These are phyloP conservation scores for Cyclotella sp. DNA, from an alignment of 108 stramenopile species.

Conservation along the genomic window DNA sequence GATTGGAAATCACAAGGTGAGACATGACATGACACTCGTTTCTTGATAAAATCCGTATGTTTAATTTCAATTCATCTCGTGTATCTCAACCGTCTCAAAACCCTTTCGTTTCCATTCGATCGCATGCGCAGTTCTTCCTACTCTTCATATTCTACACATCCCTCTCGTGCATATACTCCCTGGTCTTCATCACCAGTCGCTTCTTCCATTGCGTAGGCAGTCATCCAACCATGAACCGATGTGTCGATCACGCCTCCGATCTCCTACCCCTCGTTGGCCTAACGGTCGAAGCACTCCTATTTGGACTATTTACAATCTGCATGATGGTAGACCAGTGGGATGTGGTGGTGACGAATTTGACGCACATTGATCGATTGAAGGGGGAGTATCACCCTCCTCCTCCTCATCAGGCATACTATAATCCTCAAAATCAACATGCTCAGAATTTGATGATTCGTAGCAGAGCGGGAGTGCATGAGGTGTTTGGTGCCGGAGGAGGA, in stretches of 20 bases:
- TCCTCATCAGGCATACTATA: slow-evolving; percentile 26
- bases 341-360: slow-evolving; percentile 89
- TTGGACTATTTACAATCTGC: slow-evolving; percentile 98
- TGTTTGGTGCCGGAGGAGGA: slow-evolving; percentile 63
- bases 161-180: slow-evolving; percentile 84
- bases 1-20: slow-evolving; percentile 96
- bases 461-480: slow-evolving; percentile 57
- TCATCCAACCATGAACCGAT: slow-evolving; percentile 40
- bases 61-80: too few relatives aligned
- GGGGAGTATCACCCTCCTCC: slow-evolving; percentile 53
- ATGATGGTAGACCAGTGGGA: slow-evolving; percentile 98
- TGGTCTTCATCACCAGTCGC: slow-evolving; percentile 71
- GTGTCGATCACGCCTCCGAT: slow-evolving; percentile 80
- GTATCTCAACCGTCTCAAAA: neutral
- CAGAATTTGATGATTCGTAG: slow-evolving; percentile 23
- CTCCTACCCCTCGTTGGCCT: slow-evolving; percentile 71
- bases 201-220: slow-evolving; percentile 72
- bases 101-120: neutral
- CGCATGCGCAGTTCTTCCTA: slow-evolving; percentile 86
- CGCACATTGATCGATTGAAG: slow-evolving; percentile 98
- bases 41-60: too few relatives aligned
- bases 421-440: slow-evolving; percentile 39
- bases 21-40: neutral
- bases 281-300: slow-evolving; percentile 84
- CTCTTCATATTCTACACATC: slow-evolving; percentile 97